Conservation (phyloP, 495 filamentous ascomycete species). For the Rhypophila decipiens region DNA sequence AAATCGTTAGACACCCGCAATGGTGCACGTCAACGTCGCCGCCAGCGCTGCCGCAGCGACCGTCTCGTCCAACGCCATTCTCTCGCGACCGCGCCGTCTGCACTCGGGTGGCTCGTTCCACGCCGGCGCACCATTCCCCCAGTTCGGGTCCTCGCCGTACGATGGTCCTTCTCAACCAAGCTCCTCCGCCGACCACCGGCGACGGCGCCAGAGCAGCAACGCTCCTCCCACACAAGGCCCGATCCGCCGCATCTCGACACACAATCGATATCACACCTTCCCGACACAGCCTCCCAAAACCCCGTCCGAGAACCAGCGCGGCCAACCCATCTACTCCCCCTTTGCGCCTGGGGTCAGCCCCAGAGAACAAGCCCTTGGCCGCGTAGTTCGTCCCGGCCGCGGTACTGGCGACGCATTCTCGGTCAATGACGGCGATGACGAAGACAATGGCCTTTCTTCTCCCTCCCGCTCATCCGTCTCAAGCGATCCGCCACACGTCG, state of each 20-base stretch:
- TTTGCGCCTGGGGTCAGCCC: background rate
- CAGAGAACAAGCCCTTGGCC: background rate
- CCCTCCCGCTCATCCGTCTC: background rate
- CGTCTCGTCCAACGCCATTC: slow-evolving; percentile 13
- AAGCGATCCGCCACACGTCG: background rate
- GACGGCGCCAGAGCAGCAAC: slow-evolving; percentile 13
- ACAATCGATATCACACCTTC: slow-evolving; percentile 84
- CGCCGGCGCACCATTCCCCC: slow-evolving; percentile 41
- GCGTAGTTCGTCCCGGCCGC: too few relatives aligned
- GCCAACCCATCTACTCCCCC: background rate
- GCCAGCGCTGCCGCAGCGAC: slow-evolving; percentile 20
- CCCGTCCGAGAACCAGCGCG: slow-evolving; percentile 29
- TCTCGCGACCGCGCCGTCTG: slow-evolving; percentile 14
- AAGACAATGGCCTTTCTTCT: slow-evolving; percentile 5
- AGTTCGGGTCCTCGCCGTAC: slow-evolving; percentile 20
- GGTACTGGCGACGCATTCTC: too few relatives aligned
- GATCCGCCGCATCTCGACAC: slow-evolving; percentile 56
- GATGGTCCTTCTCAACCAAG: slow-evolving; percentile 1
- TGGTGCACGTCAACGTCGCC: slow-evolving; percentile 31
- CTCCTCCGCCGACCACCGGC: slow-evolving; percentile 1
- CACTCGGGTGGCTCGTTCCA: slow-evolving; percentile 39
- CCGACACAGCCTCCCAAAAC: slow-evolving; percentile 81
- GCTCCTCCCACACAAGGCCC: background rate
- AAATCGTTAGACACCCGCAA: slow-evolving; percentile 9
- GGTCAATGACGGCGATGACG: slow-evolving; percentile 5